Evolutionary conservation across 2,329 filamentous ascomycete species (phyloP).

Genomic region (Proliferodiscus dingleyae): DNA sequence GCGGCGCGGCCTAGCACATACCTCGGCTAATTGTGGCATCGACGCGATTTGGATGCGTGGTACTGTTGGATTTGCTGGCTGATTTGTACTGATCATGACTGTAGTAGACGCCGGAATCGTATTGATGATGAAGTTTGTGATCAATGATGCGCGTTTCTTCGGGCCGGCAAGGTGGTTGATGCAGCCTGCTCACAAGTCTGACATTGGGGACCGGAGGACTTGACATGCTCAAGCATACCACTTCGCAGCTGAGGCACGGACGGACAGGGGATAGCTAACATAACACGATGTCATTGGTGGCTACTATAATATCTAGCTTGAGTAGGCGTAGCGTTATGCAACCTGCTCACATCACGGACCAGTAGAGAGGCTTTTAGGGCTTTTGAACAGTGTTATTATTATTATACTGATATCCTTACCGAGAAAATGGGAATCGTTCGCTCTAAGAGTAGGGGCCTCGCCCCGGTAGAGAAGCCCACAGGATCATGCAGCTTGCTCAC

Average conservation of each 20-base stretch:
- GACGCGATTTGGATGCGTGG: conserved; percentile 28
- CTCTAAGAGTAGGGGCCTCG: conserved; percentile 29
- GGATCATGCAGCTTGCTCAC: conserved; percentile 15
- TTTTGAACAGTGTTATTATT: conserved; percentile 1
- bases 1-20: conserved; percentile 23
- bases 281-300: conserved; percentile 5
- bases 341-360: conserved; percentile 29
- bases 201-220: conserved; percentile 8
- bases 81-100: conserved; percentile 25
- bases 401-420: conserved; percentile 4
- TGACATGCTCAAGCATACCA: conserved; percentile 5
- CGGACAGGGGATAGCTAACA: conserved; percentile 5
- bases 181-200: conserved; percentile 15
- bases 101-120: conserved; percentile 7
- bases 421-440: conserved; percentile 11
- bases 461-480: conserved; percentile 15
- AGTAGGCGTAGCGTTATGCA: conserved; percentile 33
- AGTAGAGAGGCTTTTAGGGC: conserved; percentile 3
- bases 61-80: conserved; percentile 13
- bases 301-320: conserved; percentile 7
- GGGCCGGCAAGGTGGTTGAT: conserved; percentile 8
- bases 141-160: conserved; percentile 5
- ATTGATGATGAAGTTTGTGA: conserved; percentile 10
- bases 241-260: conserved; percentile 2
- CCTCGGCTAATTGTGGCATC: conserved; percentile 38